A percentile compares a stretch with the other conserved stretches of the same genome.
Evolutionary conservation across 2,329 filamentous ascomycete genomes (phyloP).

Genomic region (Trichoderma gracile): DNA sequence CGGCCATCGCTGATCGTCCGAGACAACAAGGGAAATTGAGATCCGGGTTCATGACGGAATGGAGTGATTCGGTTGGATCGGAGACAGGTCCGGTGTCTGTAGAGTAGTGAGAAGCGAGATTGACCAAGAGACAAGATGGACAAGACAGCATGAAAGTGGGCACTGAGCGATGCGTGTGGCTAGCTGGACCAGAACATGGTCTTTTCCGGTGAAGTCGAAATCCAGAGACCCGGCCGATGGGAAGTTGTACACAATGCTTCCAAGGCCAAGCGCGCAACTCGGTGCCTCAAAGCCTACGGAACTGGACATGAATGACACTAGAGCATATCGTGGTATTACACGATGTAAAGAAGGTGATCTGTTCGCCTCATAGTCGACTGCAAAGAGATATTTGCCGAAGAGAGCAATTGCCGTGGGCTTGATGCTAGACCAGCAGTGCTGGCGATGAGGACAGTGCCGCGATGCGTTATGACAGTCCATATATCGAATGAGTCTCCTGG

Average conservation of each 20-base stretch:
- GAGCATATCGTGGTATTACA: neutral
- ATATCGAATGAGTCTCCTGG: no score
- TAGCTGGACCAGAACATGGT: conserved; percentile 22
- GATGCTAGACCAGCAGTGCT: neutral
- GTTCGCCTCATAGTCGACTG: neutral
- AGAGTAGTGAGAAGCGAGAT: neutral
- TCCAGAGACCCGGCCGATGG: conserved; percentile 20
- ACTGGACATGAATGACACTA: neutral
- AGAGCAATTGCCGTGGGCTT: neutral
- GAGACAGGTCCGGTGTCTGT: neutral
- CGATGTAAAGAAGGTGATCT: neutral
- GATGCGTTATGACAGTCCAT: neutral
- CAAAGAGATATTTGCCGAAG: neutral
- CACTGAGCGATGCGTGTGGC: conserved; percentile 1
- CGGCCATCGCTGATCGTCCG: neutral
- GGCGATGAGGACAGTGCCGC: neutral
- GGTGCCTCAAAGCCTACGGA: neutral
- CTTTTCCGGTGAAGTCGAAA: neutral
- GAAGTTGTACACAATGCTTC: neutral
- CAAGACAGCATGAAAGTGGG: conserved; percentile 20
- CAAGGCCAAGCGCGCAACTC: neutral
- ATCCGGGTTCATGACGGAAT: neutral
- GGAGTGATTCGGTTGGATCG: neutral
- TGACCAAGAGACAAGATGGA: neutral
- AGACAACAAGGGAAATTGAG: conserved; percentile 14